Percentiles rank a stretch among this genome's conserved stretches.
Evolutionary conservation across 2,329 filamentous ascomycete genomes (phyloP).

Genomic region (Aspergillus sp.): DNA sequence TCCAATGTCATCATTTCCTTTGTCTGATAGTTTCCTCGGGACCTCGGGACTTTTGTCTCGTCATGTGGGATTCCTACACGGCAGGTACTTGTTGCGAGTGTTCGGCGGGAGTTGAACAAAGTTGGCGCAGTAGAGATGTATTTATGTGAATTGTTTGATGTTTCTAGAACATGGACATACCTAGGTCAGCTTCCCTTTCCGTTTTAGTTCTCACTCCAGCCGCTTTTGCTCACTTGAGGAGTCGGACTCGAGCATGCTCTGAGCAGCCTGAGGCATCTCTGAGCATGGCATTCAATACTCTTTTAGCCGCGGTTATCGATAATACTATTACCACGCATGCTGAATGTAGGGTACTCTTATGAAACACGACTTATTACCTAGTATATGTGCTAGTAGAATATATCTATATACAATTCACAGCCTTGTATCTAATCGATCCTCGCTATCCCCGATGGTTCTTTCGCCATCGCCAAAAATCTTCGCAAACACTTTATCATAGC

Average conservation of each 20-base stretch:
- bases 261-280: too few relatives aligned
- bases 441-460: constrained; percentile 47
- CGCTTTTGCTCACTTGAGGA: too few relatives aligned
- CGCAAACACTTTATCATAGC: constrained; percentile 65
- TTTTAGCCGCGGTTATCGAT: too few relatives aligned
- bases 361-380: too few relatives aligned
- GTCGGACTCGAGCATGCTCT: too few relatives aligned
- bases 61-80: neutral
- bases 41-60: constrained; percentile 2
- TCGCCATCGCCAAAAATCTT: constrained; percentile 83
- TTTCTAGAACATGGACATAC: neutral
- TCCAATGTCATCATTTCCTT: constrained; percentile 40
- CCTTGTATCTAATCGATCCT: neutral
- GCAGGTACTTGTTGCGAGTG: neutral
- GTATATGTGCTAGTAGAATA: too few relatives aligned
- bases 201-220: too few relatives aligned
- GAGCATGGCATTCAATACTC: too few relatives aligned
- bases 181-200: too few relatives aligned
- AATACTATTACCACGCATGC: too few relatives aligned
- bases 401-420: too few relatives aligned
- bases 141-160: neutral
- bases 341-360: too few relatives aligned
- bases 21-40: constrained; percentile 20
- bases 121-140: neutral
- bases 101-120: neutral